A percentile compares a stretch with the other conserved stretches of the same genome.
These are phyloP conservation scores for Didymella pomorum DNA, from an alignment of 2,329 filamentous ascomycete genomes.

Conservation along the genomic window DNA sequence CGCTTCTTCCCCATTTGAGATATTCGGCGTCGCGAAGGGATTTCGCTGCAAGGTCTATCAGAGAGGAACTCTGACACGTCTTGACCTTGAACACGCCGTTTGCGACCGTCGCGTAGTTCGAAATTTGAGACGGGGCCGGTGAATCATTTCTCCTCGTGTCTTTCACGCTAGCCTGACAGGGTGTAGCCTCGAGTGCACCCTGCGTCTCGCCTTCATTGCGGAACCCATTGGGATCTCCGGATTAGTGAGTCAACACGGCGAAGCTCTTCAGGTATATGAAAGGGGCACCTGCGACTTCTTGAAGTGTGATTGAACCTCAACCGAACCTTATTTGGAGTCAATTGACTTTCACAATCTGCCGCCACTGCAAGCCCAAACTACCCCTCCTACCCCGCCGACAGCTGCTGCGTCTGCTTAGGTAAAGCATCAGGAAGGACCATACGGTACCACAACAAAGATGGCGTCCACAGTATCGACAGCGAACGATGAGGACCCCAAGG, in stretches of 20 bases:
- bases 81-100: slow-evolving; percentile 41
- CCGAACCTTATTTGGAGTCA: slow-evolving; percentile 1
- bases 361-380: slow-evolving; percentile 12
- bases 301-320: neutral
- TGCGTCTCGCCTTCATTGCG: slow-evolving; percentile 24
- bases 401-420: slow-evolving; percentile 17
- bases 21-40: slow-evolving; percentile 34
- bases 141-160: slow-evolving; percentile 32
- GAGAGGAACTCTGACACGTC: slow-evolving; percentile 50
- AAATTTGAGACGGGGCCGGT: slow-evolving; percentile 35
- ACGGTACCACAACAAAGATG: slow-evolving; percentile 11
- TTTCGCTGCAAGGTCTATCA: slow-evolving; percentile 48
- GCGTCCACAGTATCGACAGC: slow-evolving; percentile 38
- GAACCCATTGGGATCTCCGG: slow-evolving; percentile 30
- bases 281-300: slow-evolving; percentile 1
- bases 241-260: slow-evolving; percentile 39
- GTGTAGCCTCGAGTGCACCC: slow-evolving; percentile 21
- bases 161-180: slow-evolving; percentile 27
- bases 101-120: slow-evolving; percentile 26
- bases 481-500: slow-evolving; percentile 40
- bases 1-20: slow-evolving; percentile 53
- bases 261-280: slow-evolving; percentile 11
- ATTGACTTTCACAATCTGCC: slow-evolving; percentile 9
- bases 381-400: slow-evolving; percentile 26
- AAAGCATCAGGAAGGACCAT: slow-evolving; percentile 16